Evolutionary conservation across 192 early-diverging fungal genomes (phyloP), one percentile per base, ranked within the genome.

Genomic region (Rhizophagus sp.): DNA sequence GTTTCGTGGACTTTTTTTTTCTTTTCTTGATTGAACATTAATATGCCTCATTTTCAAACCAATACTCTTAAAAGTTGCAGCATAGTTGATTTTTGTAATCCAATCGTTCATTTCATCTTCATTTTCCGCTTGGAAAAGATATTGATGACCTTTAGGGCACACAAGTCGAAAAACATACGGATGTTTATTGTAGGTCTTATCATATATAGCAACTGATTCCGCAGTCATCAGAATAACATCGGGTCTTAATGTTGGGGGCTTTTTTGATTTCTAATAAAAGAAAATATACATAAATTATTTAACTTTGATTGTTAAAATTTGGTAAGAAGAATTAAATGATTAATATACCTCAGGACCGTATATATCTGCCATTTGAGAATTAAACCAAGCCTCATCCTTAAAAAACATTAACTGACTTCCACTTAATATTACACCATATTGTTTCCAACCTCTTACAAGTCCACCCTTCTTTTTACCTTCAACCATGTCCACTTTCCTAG

Each of bases 71-170:
- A 95, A 88, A 15, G 93, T 87, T 9, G 93, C 90, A 0, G 93
- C 93, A 81, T 93, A 95, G 84, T 95, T 95, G 66, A 95, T 91
- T 67, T 90, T 90, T 39, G 87, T 83, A 87, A 95, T 93, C 94
- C 94, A 95, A 79, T 95, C 92, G 33, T 93, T 90, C 83, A 95
- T 91, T 27, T 91, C 89, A 39, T 90, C 85, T 72, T 93, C 91
- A 65, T 84, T 86, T 10, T 92, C 84, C 1, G 92, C 91, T 82
- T 91, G 85, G 74, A 95, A 87, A 57, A 95, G 79, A 71, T 92
- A 91, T 79, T 94, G 92, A 77, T 93, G 89, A 33, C 91, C 91
- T 61, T 93, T 91, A 8, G 87, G 90, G 1, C 90, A 88, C 30
- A 92, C 88, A 17, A 95, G 81, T 13, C 94, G 90, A 81, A 94